Evolutionary conservation across 768 basidiomycete species (phyloP), one percentile per base, ranked within the genome.

Genomic region (Amyloporia xantha): DNA sequence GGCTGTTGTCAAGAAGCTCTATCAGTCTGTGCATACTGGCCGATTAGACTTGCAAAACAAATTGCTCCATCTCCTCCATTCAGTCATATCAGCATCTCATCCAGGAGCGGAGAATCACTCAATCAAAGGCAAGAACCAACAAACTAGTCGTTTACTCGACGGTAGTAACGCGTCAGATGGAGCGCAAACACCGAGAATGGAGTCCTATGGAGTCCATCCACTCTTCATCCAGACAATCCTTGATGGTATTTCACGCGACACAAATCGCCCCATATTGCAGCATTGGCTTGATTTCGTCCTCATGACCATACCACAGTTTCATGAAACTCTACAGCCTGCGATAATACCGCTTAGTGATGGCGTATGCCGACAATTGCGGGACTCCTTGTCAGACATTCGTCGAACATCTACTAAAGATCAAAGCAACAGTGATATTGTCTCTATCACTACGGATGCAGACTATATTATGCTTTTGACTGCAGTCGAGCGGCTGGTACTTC

Each of bases 261-360:
- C 75, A 25, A 96, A 95, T 66, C 79, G 84, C 24, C 76, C 91
- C 1, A 77, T 95, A 21, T 65, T 95, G 25, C 94, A 96, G 59
- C 91, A 96, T 58, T 98, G 95, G 95, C 74, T 98, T 23, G 95
- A 98, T 62, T 98, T 99, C 63, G 75, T 97, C 51, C 76, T 95
- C 47, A 89, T 90, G 82, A 89, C 91, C 1, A 69, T 94, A 15
- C 84, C 91, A 3, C 89, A 91, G 56, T 89, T 92, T 60, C 85
- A 86, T 50, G 82, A 82, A 17, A 71, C 78, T 2, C 69, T 90
- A 1, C 79, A 84, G 44, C 70, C 75, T 9, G 74, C 84, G 28
- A 71, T 95, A 20, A 69, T 77, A 2, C 84, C 91, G 2, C 71
- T 98, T 24, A 83, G 78, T 52, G 91, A 91, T 51, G 86, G 88